Evolutionary conservation across 2,329 filamentous ascomycete genomes (phyloP).

Genomic region (Sporothrix globosa): DNA sequence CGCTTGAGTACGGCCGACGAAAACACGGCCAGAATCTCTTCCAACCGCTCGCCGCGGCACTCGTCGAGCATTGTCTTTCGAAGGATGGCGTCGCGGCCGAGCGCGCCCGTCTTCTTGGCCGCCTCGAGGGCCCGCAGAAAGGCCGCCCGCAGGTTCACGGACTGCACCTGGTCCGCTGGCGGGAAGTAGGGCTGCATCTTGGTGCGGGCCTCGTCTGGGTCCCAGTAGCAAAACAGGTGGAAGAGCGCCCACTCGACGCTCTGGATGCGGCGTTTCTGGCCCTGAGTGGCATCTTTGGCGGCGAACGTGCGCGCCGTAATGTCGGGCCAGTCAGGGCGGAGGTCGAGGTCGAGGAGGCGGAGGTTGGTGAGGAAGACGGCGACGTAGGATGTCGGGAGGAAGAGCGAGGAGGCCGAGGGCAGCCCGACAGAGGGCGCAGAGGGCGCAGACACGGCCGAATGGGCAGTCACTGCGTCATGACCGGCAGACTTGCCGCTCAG

Average conservation of each 20-base stretch:
- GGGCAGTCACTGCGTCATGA: not conserved
- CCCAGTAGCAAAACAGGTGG: constrained; percentile 82
- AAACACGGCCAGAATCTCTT: constrained; percentile 81
- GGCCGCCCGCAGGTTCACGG: constrained; percentile 82
- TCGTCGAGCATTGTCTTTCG: constrained; percentile 97
- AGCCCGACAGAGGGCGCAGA: not conserved
- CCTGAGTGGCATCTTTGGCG: constrained; percentile 65
- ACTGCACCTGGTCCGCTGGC: constrained; percentile 85
- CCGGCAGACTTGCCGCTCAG: constrained; percentile 33
- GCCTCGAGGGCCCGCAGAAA: constrained; percentile 80
- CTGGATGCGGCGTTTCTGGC: constrained; percentile 80
- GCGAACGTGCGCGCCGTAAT: constrained; percentile 73
- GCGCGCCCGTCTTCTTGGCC: constrained; percentile 81
- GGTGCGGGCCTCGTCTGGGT: constrained; percentile 70
- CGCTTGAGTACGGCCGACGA: constrained; percentile 82
- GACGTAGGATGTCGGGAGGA: constrained; percentile 53
- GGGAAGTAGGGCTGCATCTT: constrained; percentile 92
- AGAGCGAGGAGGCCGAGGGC: not conserved
- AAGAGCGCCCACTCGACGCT: constrained; percentile 90
- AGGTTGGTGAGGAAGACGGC: constrained; percentile 80
- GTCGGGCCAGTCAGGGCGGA: constrained; percentile 75
- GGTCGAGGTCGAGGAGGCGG: constrained; percentile 78
- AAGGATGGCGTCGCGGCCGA: constrained; percentile 78
- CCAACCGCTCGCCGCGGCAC: constrained; percentile 87
- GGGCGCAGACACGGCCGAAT: constrained; percentile 5